Base-by-base conservation (phyloP, 306 rosid genomes). In the Prunus padus region DNA sequence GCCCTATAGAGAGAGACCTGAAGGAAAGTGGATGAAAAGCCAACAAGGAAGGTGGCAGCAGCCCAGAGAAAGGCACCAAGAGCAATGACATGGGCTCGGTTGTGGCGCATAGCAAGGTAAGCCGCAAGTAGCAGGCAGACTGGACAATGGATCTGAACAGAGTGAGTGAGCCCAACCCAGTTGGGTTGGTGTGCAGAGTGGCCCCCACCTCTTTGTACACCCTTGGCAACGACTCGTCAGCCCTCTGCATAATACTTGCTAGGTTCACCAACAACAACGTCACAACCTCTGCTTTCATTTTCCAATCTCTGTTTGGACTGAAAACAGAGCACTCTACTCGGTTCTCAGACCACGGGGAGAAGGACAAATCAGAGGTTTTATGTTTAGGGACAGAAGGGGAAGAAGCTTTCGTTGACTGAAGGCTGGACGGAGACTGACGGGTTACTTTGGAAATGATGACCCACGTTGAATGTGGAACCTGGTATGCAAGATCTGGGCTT, bases 141-240 rank as follows among this genome's bases (percentile, higher is more conserved):
- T 91, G 97, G n/a, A 94, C 97, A 0, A 90, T 71, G 44, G 98
- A 94, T 72, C 97, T 82, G 71, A 87, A 87, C 4, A 91, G 90
- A 68, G 97, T 91, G 45, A 93, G 85, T 0, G 97, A 93, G 0
- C 96, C 97, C 31, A 91, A 72, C 0, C 92, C 91, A 8, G 96
- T 89, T 22, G 98, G 98, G 79, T 88, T 96, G 4, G 86, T 86
- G 77, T 88, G 87, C 0, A 93, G 87, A 62, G 89, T 93, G 3
- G 81, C 86, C 5, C 96, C 96, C 0, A 93, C 85, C 33, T 91
- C 98, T 47, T 88, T 88, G 71, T 93, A 93, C 1, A 87, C 96
- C 7, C 93, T 96, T 3, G 97, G 98, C 22, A 91, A 49, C 2
- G 98, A 82, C 73, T 87, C 91, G 60, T 94, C 95, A 0, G 98